phyloP scores from a whole-genome alignment of 768 basidiomycete species.

The Tricholoma matsutake region DNA sequence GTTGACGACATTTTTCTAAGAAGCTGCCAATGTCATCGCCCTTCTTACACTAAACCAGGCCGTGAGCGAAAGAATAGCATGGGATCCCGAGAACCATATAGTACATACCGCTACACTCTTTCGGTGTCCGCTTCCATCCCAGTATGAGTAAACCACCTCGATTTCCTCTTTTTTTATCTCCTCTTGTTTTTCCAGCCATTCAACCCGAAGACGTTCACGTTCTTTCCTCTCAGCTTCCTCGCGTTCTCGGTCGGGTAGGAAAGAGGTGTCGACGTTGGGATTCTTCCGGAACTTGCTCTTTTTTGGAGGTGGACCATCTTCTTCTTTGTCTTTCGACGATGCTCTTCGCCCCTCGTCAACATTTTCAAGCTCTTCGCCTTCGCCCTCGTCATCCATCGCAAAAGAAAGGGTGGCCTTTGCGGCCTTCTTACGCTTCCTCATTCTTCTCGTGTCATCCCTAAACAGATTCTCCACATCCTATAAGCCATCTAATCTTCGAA shows the following conservation, averaged over 20 bases:
- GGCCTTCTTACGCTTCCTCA: conserved; percentile 91
- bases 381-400: conserved; percentile 80
- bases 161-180: conserved; percentile 69
- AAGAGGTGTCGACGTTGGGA: conserved; percentile 95
- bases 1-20: conserved; percentile 88
- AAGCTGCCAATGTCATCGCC: conserved; percentile 87
- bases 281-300: conserved; percentile 88
- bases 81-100: neutral
- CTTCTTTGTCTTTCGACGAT: conserved; percentile 33
- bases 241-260: conserved; percentile 95
- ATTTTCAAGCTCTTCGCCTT: conserved; percentile 35
- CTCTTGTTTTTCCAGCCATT: conserved; percentile 80
- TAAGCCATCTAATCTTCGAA: conserved; percentile 53
- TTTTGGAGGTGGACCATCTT: conserved; percentile 55
- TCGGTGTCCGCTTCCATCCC: conserved; percentile 97
- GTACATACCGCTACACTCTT: conserved; percentile 81
- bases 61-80: neutral
- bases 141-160: conserved; percentile 94
- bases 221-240: conserved; percentile 90
- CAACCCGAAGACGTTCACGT: conserved; percentile 82
- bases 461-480: conserved; percentile 76
- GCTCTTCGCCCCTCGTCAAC: conserved; percentile 26
- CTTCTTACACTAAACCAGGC: conserved; percentile 80
- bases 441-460: conserved; percentile 83
- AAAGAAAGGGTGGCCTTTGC: conserved; percentile 90